These are phyloP conservation scores for Trichopus zeylanicus DNA, from an alignment of 116 monocot species.

Conservation along the genomic window DNA sequence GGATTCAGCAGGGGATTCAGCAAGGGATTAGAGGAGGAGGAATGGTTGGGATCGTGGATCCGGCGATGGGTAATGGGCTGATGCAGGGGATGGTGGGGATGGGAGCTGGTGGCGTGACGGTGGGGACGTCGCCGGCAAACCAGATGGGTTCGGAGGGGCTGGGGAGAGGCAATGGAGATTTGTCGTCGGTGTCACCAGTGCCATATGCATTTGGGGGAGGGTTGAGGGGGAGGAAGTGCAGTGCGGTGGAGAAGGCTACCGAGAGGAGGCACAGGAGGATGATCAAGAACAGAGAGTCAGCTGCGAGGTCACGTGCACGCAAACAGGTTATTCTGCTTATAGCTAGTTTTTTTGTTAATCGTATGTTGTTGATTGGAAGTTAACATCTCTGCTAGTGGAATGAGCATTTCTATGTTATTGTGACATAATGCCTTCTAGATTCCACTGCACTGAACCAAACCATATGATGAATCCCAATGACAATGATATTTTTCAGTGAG, in stretches of 20 bases:
- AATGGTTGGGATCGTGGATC: conserved; percentile 25
- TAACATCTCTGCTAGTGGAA: too few species aligned
- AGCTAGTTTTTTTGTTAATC: too few species aligned
- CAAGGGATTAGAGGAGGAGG: conserved; percentile 17
- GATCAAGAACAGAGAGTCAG: conserved; percentile 78
- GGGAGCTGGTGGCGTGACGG: conserved; percentile 15
- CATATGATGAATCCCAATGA: too few species aligned
- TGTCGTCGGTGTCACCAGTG: conserved; percentile 36
- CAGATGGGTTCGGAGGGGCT: conserved; percentile 21
- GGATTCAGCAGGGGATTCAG: too few species aligned
- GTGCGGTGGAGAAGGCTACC: conserved; percentile 54
- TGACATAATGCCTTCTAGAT: too few species aligned
- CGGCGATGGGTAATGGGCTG: conserved; percentile 20
- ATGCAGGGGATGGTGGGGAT: conserved; percentile 32
- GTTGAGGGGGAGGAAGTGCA: conserved; percentile 31
- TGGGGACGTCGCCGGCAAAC: conserved; percentile 18
- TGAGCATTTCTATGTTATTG: too few species aligned
- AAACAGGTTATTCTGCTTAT: conserved; percentile 42
- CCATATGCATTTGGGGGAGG: conserved; percentile 30
- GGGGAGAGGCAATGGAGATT: conserved; percentile 35
- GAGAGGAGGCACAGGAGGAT: conserved; percentile 76
- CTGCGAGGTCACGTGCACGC: conserved; percentile 63
- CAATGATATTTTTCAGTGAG: too few species aligned
- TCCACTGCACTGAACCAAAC: too few species aligned
- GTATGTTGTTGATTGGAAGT: too few species aligned